phyloP scores from a whole-genome alignment of 2,329 filamentous ascomycete species.

The Epichloe festucae region DNA sequence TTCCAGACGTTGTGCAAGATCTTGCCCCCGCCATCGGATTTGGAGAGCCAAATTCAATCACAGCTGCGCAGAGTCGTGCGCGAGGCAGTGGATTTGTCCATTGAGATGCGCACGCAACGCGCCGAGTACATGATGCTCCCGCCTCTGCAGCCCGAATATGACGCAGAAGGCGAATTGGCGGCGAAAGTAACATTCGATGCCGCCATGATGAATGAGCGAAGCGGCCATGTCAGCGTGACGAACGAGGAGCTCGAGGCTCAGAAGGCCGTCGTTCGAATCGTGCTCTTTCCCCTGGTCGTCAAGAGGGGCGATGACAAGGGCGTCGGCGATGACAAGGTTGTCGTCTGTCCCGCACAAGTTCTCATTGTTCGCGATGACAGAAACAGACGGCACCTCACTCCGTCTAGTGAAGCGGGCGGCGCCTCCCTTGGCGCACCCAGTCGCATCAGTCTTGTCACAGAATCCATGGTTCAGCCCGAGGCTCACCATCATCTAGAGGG shows the following conservation, averaged over 20 bases:
- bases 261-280: constrained; percentile 70
- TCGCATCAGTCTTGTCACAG: constrained; percentile 24
- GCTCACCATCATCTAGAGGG: constrained; percentile 18
- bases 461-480: constrained; percentile 20
- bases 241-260: constrained; percentile 73
- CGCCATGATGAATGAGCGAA: constrained; percentile 86
- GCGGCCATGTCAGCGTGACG: constrained; percentile 41
- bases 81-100: constrained; percentile 76
- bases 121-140: constrained; percentile 99
- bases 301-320: constrained; percentile 88
- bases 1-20: constrained; percentile 73
- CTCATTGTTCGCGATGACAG: constrained; percentile 51
- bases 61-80: constrained; percentile 80
- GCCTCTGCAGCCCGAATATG: constrained; percentile 86
- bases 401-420: constrained; percentile 40
- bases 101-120: constrained; percentile 95
- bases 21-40: constrained; percentile 71
- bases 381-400: constrained; percentile 26
- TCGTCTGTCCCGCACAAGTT: constrained; percentile 90
- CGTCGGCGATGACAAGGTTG: constrained; percentile 82
- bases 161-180: constrained; percentile 78
- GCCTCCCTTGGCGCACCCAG: constrained; percentile 27
- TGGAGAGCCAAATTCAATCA: constrained; percentile 68
- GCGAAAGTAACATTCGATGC: constrained; percentile 88
- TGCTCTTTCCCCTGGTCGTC: constrained; percentile 85